Base-by-base conservation (phyloP, 2,329 filamentous ascomycete species). In the Nakataea oryzae region DNA sequence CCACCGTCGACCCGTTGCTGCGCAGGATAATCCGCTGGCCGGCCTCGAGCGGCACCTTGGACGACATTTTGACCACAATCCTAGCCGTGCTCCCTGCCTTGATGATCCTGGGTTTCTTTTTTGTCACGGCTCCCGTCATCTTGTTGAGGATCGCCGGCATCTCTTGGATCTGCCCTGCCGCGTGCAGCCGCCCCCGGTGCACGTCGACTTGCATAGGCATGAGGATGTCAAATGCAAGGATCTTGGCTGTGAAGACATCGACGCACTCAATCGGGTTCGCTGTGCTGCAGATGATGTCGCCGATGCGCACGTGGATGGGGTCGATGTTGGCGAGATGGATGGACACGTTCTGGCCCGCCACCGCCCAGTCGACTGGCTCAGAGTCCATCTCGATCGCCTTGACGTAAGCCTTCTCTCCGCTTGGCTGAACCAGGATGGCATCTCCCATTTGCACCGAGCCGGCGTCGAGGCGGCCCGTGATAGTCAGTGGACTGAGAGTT, bases 171-270 rank as follows among this genome's bases (percentile, higher is more conserved):
- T 84, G 83, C 0, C 90, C 95, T 0, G 90, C 82, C 0, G 87
- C 86, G 72, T 96, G 90, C 60, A 97, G 76, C 11, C 92, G 82
- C 0, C 95, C 95, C 26, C 91, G 81, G 72, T 97, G 93, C 11
- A 99, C 86, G 69, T 97, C 93, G 12, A 97, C 85, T 28, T 86
- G 85, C 85, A 93, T 95, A 0, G 93, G 93, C 75, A 93, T 88
- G 21, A 99, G 76, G 65, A 93, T 88, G 64, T 96, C 91, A 69
- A 97, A 96, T 0, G 93, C 91, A 62, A 97, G 81, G 13, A 95
- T 86, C 74, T 96, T 96, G 64, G 89, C 85, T 1, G 85, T 90
- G 69, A 97, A 93, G 0, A 79, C 82, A 63, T 88, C 88, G 63
- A 91, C 79, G 63, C 88, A 89, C 29, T 79, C 75, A 41, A 96